These are phyloP conservation scores for Nicotiana tomentosiformis DNA, from an alignment of 257 asterid species.

Conservation along the genomic window DNA sequence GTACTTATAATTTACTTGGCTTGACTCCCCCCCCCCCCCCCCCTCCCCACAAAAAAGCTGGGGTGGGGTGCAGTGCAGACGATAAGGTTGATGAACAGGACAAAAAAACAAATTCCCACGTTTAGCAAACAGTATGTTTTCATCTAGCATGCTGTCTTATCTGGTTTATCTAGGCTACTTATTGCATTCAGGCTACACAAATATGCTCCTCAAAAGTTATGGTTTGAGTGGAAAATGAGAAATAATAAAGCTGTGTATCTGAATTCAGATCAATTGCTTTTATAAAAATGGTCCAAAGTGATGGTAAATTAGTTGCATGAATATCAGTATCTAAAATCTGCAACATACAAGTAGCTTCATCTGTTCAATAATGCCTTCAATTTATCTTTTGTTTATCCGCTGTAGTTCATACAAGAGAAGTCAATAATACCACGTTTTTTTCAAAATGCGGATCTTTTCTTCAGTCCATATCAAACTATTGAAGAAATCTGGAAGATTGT, in stretches of 20 bases:
- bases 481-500: background rate
- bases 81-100: background rate
- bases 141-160: background rate
- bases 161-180: background rate
- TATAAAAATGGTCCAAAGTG: background rate
- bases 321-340: background rate
- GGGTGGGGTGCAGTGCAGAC: background rate
- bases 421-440: background rate
- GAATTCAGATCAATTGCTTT: background rate
- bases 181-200: background rate
- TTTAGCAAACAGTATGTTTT: background rate
- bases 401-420: background rate
- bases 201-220: background rate
- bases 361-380: background rate
- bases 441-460: background rate
- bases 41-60: background rate
- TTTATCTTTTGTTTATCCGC: background rate
- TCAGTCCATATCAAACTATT: background rate
- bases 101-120: background rate
- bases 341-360: background rate
- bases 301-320: background rate
- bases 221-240: background rate
- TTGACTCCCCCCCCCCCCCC: background rate
- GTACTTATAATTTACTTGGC: constrained; percentile 1
- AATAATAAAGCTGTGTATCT: background rate